Evolutionary conservation across 805 yeast species (phyloP), one percentile per base, ranked within the genome.

Genomic region (Saturnispora quitensis): DNA sequence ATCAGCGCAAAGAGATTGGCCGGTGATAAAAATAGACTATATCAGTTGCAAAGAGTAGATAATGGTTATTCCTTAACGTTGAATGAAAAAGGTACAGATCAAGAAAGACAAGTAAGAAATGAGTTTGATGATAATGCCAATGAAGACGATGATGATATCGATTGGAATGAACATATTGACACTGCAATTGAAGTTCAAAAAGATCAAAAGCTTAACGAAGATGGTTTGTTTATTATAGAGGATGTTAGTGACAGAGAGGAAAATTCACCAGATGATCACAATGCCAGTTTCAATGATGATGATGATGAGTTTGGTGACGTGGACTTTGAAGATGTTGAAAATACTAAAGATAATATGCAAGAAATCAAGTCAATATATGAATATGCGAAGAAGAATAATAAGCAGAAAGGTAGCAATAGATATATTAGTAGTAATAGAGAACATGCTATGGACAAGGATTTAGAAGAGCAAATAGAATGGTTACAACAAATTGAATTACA

Each of bases 61-160:
- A 84, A 81, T 57, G 97, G 97, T 0, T 90, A 93, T 87, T 80
- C 89, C 0, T 66, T 90, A 44, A 80, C 91, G 0, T 68, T 90
- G 36, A 54, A 55, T 25, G 45, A 56, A 44, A 27, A 70, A 34
- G 70, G 71, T 13, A 66, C 68, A 4, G 71, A 71, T 47, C 77
- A 77, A 1, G 67, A 71, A 3, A 67, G 67, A 12, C 58, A 57
- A 0, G 61, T 65, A 6, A 50, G 51, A 8, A 43, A 51, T 7
- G 44, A 53, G 15, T 35, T 35, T 28, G 47, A 48, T 35, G 51
- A 71, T 15, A 65, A 67, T 3, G 71, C 70, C 47, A 78, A 77
- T 1, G 67, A 71, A 3, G 67, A 68, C 12, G 59, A 58, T 0
- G 61, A 65, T 7, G 55, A 55, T 3, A 43, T 55, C 6, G 45